Percentiles rank a stretch among this genome's conserved stretches.
These are phyloP conservation scores for Backusella circina DNA, from an alignment of 192 early-diverging fungal species.

Conservation along the genomic window DNA sequence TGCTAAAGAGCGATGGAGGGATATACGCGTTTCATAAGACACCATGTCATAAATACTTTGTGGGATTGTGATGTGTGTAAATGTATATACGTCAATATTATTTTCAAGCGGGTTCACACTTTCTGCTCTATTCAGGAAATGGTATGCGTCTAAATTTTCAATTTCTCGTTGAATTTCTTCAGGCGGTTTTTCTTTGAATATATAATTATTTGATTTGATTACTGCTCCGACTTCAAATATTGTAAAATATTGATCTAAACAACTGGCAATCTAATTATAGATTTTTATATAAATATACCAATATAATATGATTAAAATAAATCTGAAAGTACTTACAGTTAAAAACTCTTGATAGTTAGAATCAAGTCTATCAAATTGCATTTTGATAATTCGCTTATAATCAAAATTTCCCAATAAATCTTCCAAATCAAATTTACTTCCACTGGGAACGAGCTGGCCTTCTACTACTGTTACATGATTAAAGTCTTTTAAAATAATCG, in stretches of 20 bases:
- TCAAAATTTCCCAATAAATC: conserved; percentile 44
- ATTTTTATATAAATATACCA: neutral
- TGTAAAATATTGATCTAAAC: conserved; percentile 42
- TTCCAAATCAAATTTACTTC: conserved; percentile 38
- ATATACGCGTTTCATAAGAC: conserved; percentile 43
- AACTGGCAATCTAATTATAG: conserved; percentile 41
- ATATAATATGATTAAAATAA: no score
- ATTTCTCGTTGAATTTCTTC: conserved; percentile 27
- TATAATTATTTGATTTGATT: conserved; percentile 34
- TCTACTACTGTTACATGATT: conserved; percentile 46
- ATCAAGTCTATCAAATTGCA: conserved; percentile 49
- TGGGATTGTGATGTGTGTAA: conserved; percentile 41
- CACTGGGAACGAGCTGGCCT: conserved; percentile 35
- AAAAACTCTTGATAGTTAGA: conserved; percentile 46
- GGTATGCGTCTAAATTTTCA: conserved; percentile 35
- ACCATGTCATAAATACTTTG: conserved; percentile 48
- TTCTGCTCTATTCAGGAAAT: conserved; percentile 36
- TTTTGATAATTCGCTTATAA: conserved; percentile 44
- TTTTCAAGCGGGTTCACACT: conserved; percentile 12
- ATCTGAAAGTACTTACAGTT: conserved; percentile 19
- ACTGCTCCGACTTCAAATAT: conserved; percentile 38
- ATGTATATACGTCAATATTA: conserved; percentile 34
- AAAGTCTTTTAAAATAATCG: conserved; percentile 44
- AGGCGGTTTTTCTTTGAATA: conserved; percentile 31
- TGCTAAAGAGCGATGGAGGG: conserved; percentile 32